Conservation (phyloP, 1,284 basidiomycete species). For the Rhodotorula sp. region DNA sequence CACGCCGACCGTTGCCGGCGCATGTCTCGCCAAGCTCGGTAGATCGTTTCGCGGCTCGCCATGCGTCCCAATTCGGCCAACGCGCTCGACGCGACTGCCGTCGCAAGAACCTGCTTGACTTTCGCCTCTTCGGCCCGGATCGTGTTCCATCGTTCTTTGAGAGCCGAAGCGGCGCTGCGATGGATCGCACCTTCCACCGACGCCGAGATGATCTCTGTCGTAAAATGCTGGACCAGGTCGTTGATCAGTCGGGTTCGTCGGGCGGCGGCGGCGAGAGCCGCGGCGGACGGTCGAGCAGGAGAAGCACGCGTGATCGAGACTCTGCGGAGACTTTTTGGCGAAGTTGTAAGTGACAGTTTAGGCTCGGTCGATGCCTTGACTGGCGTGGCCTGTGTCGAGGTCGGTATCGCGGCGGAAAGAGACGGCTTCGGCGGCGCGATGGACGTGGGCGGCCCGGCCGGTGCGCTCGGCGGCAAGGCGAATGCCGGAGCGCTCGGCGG, state of each 20-base stretch:
- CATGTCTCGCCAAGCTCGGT: neutral
- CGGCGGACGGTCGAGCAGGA: neutral
- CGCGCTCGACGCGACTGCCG: neutral
- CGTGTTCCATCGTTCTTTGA: slow-evolving; percentile 19
- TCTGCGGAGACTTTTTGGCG: neutral
- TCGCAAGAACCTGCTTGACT: neutral
- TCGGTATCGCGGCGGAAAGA: no score
- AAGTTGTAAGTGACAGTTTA: neutral
- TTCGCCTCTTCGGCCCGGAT: neutral
- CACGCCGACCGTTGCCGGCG: neutral
- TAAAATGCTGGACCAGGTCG: neutral
- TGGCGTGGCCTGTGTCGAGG: no score
- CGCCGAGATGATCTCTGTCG: neutral
- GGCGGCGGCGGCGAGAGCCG: neutral
- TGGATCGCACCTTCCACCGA: neutral
- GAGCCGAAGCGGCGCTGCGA: neutral
- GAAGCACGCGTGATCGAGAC: neutral
- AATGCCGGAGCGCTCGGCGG: no score
- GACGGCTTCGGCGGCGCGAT: no score
- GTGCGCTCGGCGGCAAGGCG: no score
- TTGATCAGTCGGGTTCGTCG: slow-evolving; percentile 2
- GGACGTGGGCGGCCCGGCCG: no score
- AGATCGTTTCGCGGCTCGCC: neutral
- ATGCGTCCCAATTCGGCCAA: neutral
- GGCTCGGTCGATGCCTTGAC: neutral